phyloP scores from a whole-genome alignment of 768 basidiomycete genomes.

The Asterophora parasitica region DNA sequence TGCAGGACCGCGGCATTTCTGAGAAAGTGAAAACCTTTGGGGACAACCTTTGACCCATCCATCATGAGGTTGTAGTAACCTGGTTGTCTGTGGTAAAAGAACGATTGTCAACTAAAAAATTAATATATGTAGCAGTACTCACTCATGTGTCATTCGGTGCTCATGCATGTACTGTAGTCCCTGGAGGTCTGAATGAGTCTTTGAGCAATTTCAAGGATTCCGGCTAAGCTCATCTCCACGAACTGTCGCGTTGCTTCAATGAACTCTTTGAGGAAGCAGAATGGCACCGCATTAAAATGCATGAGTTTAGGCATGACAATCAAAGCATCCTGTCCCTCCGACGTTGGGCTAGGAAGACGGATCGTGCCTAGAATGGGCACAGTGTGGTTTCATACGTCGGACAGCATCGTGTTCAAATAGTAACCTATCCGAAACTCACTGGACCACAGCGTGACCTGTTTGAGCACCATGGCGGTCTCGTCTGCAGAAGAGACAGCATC shows the following conservation, averaged over 20 bases:
- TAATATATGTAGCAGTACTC: neutral
- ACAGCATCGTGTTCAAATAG: neutral
- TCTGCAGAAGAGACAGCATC: slow-evolving; percentile 6
- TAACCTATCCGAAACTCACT: slow-evolving; percentile 1
- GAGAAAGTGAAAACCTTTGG: neutral
- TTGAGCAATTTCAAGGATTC: neutral
- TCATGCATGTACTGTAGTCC: slow-evolving; percentile 13
- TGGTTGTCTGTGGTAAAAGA: too few species aligned
- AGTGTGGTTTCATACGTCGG: slow-evolving; percentile 14
- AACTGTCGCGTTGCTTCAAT: slow-evolving; percentile 13
- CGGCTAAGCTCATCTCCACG: slow-evolving; percentile 7
- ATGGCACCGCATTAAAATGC: slow-evolving; percentile 5
- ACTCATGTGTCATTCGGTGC: slow-evolving; percentile 11
- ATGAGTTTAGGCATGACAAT: slow-evolving; percentile 16
- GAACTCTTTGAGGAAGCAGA: slow-evolving; percentile 11
- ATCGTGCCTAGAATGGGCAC: slow-evolving; percentile 13
- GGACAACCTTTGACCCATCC: neutral
- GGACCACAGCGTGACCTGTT: neutral
- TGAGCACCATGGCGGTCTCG: slow-evolving; percentile 8
- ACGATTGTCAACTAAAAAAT: neutral
- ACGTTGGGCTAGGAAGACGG: too few species aligned
- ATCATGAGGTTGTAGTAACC: slow-evolving; percentile 2
- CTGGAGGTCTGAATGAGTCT: neutral
- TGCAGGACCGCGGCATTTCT: neutral
- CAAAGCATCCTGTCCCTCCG: neutral